These are phyloP conservation scores for Penicillium cinerascens DNA, from an alignment of 495 filamentous ascomycete genomes.

Conservation along the genomic window DNA sequence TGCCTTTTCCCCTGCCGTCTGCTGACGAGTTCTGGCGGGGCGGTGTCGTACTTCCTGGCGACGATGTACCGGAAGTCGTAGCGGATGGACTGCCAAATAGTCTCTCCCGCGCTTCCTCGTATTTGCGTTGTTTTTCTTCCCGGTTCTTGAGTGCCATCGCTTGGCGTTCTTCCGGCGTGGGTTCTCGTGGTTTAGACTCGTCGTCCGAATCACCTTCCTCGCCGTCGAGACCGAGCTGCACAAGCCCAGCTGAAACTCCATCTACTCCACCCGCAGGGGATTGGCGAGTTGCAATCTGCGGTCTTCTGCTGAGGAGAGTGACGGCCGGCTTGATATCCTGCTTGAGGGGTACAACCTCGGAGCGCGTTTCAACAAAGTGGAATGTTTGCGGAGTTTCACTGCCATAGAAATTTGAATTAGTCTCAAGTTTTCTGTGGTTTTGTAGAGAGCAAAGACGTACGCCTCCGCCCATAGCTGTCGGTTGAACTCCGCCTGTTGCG, in stretches of 20 bases:
- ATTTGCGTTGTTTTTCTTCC: slow-evolving; percentile 85
- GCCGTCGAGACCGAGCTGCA: slow-evolving; percentile 48
- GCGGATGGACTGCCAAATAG: slow-evolving; percentile 67
- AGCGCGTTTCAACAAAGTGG: slow-evolving; percentile 67
- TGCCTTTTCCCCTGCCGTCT: slow-evolving; percentile 39
- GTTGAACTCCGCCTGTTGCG: slow-evolving; percentile 77
- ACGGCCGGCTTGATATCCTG: slow-evolving; percentile 80
- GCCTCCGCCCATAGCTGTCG: slow-evolving; percentile 85
- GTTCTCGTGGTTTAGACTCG: slow-evolving; percentile 49
- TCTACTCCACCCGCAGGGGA: slow-evolving; percentile 28
- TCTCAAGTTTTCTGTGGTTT: not conserved
- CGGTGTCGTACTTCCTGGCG: slow-evolving; percentile 61
- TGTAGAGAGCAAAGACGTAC: slow-evolving; percentile 44
- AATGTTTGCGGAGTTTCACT: slow-evolving; percentile 62
- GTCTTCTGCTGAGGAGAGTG: slow-evolving; percentile 80
- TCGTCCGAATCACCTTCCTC: slow-evolving; percentile 69
- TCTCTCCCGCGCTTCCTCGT: slow-evolving; percentile 78
- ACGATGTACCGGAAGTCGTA: slow-evolving; percentile 47
- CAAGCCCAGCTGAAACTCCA: slow-evolving; percentile 56
- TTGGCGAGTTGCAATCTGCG: slow-evolving; percentile 44
- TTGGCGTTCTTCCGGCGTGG: slow-evolving; percentile 68
- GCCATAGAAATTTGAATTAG: slow-evolving; percentile 10
- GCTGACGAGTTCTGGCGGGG: slow-evolving; percentile 44
- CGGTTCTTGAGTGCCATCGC: slow-evolving; percentile 68
- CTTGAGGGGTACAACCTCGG: slow-evolving; percentile 61